These are phyloP conservation scores for Termitomyces sp. DNA, from an alignment of 1,284 basidiomycete genomes.

Conservation along the genomic window DNA sequence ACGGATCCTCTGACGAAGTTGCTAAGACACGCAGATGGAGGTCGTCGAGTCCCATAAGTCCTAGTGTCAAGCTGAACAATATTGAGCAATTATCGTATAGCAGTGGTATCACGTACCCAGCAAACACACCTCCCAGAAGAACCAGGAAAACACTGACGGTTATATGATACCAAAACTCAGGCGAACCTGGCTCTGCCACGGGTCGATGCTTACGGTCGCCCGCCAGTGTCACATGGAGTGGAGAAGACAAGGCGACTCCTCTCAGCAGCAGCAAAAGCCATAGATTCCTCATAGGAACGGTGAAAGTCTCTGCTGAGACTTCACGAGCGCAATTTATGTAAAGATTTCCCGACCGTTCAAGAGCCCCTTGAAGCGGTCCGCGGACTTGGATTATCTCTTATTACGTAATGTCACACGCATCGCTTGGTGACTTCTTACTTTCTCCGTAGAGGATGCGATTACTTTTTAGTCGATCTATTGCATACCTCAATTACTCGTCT, in stretches of 20 bases:
- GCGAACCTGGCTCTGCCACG: slow-evolving; percentile 26
- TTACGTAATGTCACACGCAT: not conserved
- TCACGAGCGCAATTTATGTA: not conserved
- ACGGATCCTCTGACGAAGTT: slow-evolving; percentile 69
- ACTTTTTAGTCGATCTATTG: slow-evolving; percentile 1
- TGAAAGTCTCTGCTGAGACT: not conserved
- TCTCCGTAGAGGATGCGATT: slow-evolving; percentile 6
- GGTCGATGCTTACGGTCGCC: slow-evolving; percentile 6
- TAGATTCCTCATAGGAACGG: slow-evolving; percentile 15
- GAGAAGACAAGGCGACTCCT: slow-evolving; percentile 12
- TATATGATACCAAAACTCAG: slow-evolving; percentile 67
- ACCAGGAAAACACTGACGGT: slow-evolving; percentile 63
- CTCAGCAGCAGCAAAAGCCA: slow-evolving; percentile 9
- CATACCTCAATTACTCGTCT: not conserved
- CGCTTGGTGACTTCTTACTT: slow-evolving; percentile 8
- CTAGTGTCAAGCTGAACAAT: slow-evolving; percentile 70
- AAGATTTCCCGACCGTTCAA: not conserved
- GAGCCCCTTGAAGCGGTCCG: not conserved
- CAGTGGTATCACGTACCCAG: slow-evolving; percentile 54
- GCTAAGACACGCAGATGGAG: slow-evolving; percentile 86
- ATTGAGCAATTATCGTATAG: not conserved
- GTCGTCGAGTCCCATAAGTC: slow-evolving; percentile 93
- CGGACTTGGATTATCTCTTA: not conserved
- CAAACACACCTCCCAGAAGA: slow-evolving; percentile 78
- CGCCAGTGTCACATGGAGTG: slow-evolving; percentile 4